Base-by-base conservation (phyloP, 148 eudicot genomes). In the Rhododendron ovatum region DNA sequence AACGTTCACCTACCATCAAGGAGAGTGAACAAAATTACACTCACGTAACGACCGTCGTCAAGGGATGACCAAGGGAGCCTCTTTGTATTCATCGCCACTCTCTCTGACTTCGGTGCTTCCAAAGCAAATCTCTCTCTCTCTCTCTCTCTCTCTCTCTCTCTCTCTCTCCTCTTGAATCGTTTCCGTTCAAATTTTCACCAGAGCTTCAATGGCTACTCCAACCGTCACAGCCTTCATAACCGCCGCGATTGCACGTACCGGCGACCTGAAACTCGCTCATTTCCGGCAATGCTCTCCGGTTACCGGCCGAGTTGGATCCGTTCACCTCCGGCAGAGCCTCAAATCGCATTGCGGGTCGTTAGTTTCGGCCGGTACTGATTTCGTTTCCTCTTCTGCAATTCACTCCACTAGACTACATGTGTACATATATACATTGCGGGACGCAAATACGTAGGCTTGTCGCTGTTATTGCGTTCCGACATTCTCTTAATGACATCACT, bases 151-250 rank as follows among this genome's bases (percentile, higher is more conserved):
- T 47, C 18, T 71, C 63, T 45, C 85, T 77, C 86, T 76, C 86
- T 86, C 82, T 78, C 83, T 43, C n/a, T 50, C 59, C 90, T 41
- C 45, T 6, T 41, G 45, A 26, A 39, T 84, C 84, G 15, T 50
- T 50, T 74, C 79, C 45, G 9, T 80, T 63, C 43, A 45, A 65
- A 57, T 28, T 45, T 12, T 84, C 82, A 20, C 59, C 67, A 74
- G 39, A 59, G n/a, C 61, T 28, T 75, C 88, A 63, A 87, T 89
- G 87, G 94, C 92, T 61, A 85, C 89, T 4, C 84, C 90, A 0
- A 88, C 94, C 86, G 87, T 89, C 61, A 88, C 82, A 57, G 89
- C 91, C 61, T 83, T 87, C 88, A 89, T 85, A 79, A 80, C 90
- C 53, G 82, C 88, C 84, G 86, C 76, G 33, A 79, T 37, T 28